Percentiles rank a stretch among this genome's conserved stretches.
Conservation (phyloP, 2,329 filamentous ascomycete species). For the Colletotrichum agaves region DNA sequence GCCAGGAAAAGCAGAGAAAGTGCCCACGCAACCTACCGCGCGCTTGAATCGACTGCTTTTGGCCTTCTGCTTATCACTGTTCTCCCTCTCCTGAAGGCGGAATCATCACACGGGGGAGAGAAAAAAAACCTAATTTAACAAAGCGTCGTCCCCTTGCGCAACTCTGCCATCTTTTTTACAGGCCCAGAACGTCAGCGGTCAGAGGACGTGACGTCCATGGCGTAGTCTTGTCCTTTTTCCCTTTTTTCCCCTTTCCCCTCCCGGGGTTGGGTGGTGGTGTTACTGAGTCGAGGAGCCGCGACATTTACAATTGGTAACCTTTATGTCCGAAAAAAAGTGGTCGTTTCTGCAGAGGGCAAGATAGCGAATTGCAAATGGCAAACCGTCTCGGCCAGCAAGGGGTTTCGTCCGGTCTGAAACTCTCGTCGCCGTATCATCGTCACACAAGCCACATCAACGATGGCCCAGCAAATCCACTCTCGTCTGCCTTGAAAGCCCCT, state of each 20-base stretch:
- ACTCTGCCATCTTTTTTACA: neutral
- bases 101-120: too few species aligned
- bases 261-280: neutral
- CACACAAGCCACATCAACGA: slow-evolving; percentile 14
- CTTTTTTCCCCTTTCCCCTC: too few species aligned
- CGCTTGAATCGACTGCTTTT: slow-evolving; percentile 1
- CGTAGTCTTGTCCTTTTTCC: neutral
- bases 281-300: neutral
- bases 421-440: slow-evolving; percentile 30
- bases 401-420: slow-evolving; percentile 31
- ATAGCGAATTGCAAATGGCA: neutral
- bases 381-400: slow-evolving; percentile 5
- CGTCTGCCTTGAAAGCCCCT: too few species aligned
- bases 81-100: neutral
- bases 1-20: neutral
- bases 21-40: neutral
- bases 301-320: too few species aligned
- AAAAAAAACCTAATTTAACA: neutral
- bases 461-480: neutral
- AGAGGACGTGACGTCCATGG: slow-evolving; percentile 24
- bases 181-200: neutral
- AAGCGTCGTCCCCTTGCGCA: slow-evolving; percentile 16
- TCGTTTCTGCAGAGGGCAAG: too few species aligned
- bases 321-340: too few species aligned
- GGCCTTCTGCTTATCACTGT: too few species aligned